Evolutionary conservation across 1,139 yeast species (phyloP), one percentile per base, ranked within the genome.

Genomic region (Magnusiomyces fungicola): DNA sequence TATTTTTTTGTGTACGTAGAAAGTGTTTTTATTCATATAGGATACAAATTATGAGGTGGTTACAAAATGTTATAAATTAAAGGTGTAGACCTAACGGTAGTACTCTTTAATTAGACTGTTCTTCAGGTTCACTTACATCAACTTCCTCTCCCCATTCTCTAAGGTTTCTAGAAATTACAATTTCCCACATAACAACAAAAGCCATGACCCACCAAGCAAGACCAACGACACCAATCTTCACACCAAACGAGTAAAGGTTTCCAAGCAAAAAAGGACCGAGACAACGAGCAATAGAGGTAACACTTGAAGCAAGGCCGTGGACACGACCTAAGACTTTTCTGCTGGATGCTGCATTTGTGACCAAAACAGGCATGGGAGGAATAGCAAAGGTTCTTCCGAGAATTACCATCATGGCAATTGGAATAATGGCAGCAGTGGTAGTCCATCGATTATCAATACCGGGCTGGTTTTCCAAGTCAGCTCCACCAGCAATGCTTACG

Each of bases 191-290:
- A 2, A 53, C 59, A n/a, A 66, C 54, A 1, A 68, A 50, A 1
- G 77, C 68, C 55, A 79, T 59, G 4, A 65, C 47, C 48, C 76
- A 71, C 82, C 83, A 80, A 1, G 81, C 73, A 3, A 78, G 56
- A 60, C 78, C 76, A 1, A 75, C 76, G 50, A 73, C 60, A 6
- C 69, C 67, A 22, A 38, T 57, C 59, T 55, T 75, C 71, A 50
- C 72, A 63, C 64, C 72, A 63, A 19, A 78, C 62, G 74, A 80
- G 73, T 52, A 80, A 55, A 55, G 61, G 66, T 47, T 56, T 4
- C 86, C 86, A 74, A 81, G 76, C 2, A 70, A 37, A 32, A 79
- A 63, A 0, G 86, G 86, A 1, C 81, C 83, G 1, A 77, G 47
- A 51, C 75, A 78, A 53, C 84, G 63, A 0, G 84, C 81, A 30